Evolutionary conservation across 371 early-diverging fungal species (phyloP).

Genomic region (Synchytrium microbalum): DNA sequence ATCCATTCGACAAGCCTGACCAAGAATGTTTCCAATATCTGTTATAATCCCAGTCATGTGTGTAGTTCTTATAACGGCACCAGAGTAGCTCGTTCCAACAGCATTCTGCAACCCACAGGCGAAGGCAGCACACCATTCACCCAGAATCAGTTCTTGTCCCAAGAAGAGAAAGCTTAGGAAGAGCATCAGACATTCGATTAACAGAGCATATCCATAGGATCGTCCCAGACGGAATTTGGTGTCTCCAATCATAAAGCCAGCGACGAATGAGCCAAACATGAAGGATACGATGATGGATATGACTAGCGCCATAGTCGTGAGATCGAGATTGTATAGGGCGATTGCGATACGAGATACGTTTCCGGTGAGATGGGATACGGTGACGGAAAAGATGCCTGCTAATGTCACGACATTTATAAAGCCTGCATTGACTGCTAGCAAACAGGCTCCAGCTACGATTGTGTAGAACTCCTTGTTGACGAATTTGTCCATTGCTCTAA

Average conservation of each 20-base stretch:
- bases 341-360: slow-evolving; percentile 40
- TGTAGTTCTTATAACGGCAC: slow-evolving; percentile 43
- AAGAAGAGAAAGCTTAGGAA: slow-evolving; percentile 33
- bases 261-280: slow-evolving; percentile 38
- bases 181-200: slow-evolving; percentile 32
- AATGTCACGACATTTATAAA: slow-evolving; percentile 48
- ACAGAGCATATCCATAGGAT: slow-evolving; percentile 35
- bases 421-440: slow-evolving; percentile 43
- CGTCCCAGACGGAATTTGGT: slow-evolving; percentile 40
- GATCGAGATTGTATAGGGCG: slow-evolving; percentile 26
- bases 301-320: slow-evolving; percentile 27
- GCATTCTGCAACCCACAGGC: slow-evolving; percentile 44
- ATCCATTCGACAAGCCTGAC: slow-evolving; percentile 37
- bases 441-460: slow-evolving; percentile 41
- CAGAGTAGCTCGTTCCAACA: slow-evolving; percentile 39
- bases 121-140: slow-evolving; percentile 46
- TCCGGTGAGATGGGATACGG: slow-evolving; percentile 47
- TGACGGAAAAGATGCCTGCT: slow-evolving; percentile 39
- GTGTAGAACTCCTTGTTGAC: slow-evolving; percentile 38
- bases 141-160: slow-evolving; percentile 28
- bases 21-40: slow-evolving; percentile 46
- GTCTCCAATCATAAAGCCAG: slow-evolving; percentile 44
- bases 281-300: slow-evolving; percentile 32
- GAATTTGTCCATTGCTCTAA: slow-evolving; percentile 40
- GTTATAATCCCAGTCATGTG: slow-evolving; percentile 49